Evolutionary conservation across 495 filamentous ascomycete genomes (phyloP).

Genomic region (Tuber melanosporum): DNA sequence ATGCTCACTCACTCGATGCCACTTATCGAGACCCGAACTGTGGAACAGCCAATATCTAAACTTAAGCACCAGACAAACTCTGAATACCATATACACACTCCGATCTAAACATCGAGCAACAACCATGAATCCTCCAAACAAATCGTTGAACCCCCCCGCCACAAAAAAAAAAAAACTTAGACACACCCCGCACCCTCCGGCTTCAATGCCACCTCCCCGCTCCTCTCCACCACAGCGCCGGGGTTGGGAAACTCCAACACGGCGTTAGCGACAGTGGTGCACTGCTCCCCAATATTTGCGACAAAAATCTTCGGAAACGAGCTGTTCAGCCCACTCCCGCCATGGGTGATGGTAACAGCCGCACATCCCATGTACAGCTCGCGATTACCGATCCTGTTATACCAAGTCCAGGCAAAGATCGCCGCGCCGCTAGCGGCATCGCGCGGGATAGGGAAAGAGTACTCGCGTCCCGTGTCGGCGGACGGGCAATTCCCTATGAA

Average conservation of each 20-base stretch:
- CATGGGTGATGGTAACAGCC: constrained; percentile 49
- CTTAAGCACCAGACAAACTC: background rate
- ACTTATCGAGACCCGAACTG: background rate
- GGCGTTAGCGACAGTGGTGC: constrained; percentile 15
- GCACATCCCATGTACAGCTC: constrained; percentile 68
- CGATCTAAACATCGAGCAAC: background rate
- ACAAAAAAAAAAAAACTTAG: background rate
- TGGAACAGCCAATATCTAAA: background rate
- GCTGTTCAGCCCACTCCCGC: constrained; percentile 19
- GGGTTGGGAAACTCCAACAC: constrained; percentile 29
- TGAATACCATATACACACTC: background rate
- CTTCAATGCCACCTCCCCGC: constrained; percentile 7
- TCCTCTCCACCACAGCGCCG: constrained; percentile 21
- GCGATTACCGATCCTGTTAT: constrained; percentile 60
- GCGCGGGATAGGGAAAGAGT: constrained; percentile 58
- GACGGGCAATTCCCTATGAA: constrained; percentile 45
- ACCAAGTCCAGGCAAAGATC: constrained; percentile 58
- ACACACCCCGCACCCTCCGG: constrained; percentile 20
- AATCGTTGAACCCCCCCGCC: background rate
- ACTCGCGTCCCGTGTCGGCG: constrained; percentile 40
- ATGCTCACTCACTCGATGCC: background rate
- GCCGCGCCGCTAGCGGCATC: constrained; percentile 55
- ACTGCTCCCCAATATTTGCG: constrained; percentile 28
- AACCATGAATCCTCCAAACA: background rate
- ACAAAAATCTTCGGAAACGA: constrained; percentile 24